Base-by-base conservation (phyloP, 768 basidiomycete genomes). In the Trametes meyenii region DNA sequence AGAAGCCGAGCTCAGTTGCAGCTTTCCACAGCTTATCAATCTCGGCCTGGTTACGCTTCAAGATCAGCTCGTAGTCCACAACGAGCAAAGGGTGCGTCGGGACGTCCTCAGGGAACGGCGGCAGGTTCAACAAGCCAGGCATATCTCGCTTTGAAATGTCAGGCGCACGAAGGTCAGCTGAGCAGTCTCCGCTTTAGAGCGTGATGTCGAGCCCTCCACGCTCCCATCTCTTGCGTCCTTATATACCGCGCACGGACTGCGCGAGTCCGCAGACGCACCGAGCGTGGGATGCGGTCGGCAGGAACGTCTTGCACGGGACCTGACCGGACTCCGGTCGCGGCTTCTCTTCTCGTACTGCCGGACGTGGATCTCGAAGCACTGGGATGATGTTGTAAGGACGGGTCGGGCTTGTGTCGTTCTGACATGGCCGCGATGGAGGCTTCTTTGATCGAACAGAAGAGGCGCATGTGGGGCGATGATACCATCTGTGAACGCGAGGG, bases 1-100 rank as follows among this genome's bases (percentile, higher is more conserved):
- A 84, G 68, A 84, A 84, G 0, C 83, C 83, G 5, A 83, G 72
- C n/a, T 73, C 71, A 0, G 78, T 81, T 19, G 80, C 79, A 0
- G 82, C 82, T n/a, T 78, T 69, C 78, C 79, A 83, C 14, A 84
- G 73, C 54, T 66, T 74, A 17, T 79, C 73, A 3, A 76, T 69
- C 69, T 83, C 83, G 5, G 40, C 55, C 7, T 67, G 21, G 33
- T 82, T 74, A 0, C 78, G 70, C 0, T 65, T 67, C 29, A 72
- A 70, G 19, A 84, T 65, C 8, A 76, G 73, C 7, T 63, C 67
- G 56, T 73, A 82, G 67, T 83, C 83, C 40, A 84, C 73, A 24
- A 84, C 72, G 23, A 81, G 76, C 3, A 84, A 64, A 0, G 81
- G 80, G 38, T 81, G 78, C 1, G 78, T 78, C 7, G 72, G 75